Evolutionary conservation across 495 filamentous ascomycete species (phyloP).

Genomic region (Annulohypoxylon moriforme): DNA sequence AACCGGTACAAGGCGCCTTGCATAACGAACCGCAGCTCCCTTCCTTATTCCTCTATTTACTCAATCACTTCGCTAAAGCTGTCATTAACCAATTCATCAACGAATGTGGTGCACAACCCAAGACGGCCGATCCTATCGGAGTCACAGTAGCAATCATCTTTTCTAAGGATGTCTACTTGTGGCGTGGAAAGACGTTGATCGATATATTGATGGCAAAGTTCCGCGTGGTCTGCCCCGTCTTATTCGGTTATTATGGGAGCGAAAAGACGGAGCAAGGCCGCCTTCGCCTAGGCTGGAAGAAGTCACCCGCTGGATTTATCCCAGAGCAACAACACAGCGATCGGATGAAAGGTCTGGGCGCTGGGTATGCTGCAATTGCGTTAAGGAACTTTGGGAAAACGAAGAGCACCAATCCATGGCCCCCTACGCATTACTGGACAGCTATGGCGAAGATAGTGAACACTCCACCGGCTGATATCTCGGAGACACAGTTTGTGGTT

Average conservation of each 20-base stretch:
- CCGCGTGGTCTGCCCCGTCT: conserved; percentile 79
- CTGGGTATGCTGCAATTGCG: conserved; percentile 83
- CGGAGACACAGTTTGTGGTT: conserved; percentile 80
- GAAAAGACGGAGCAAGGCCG: conserved; percentile 79
- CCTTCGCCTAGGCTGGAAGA: conserved; percentile 79
- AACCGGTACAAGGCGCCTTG: conserved; percentile 61
- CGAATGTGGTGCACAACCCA: conserved; percentile 76
- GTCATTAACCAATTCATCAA: conserved; percentile 78
- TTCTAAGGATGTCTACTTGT: conserved; percentile 71
- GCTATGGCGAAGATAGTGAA: conserved; percentile 77
- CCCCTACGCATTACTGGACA: conserved; percentile 83
- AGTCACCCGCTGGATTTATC: conserved; percentile 64
- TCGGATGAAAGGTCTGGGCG: conserved; percentile 84
- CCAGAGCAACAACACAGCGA: conserved; percentile 76
- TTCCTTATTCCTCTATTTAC: conserved; percentile 79
- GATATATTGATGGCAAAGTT: conserved; percentile 93
- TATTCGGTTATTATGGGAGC: conserved; percentile 84
- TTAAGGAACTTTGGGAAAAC: conserved; percentile 82
- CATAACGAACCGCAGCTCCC: conserved; percentile 68
- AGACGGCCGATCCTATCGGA: conserved; percentile 84
- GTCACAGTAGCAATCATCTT: conserved; percentile 80
- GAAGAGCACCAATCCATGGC: conserved; percentile 76
- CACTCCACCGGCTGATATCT: conserved; percentile 72
- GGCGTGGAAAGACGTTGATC: conserved; percentile 77
- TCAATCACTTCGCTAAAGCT: conserved; percentile 85